phyloP scores from a whole-genome alignment of 108 stramenopile genomes.

The Cyclotella distinguenda region DNA sequence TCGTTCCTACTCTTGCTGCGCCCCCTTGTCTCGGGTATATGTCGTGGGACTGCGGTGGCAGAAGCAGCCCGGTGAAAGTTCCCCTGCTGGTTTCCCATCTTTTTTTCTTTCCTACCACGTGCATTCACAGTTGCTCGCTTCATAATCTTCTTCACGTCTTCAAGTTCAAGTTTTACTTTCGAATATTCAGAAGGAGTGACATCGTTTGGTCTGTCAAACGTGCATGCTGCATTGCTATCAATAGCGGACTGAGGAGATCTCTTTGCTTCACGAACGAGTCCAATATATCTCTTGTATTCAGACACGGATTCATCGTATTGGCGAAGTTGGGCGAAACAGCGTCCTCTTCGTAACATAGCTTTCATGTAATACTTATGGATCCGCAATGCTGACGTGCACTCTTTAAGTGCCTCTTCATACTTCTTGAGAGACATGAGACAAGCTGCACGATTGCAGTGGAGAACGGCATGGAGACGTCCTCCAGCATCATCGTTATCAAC shows the following conservation, averaged over 20 bases:
- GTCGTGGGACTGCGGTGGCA: slow-evolving; percentile 28
- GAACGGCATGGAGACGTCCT: slow-evolving; percentile 81
- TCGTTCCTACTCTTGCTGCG: slow-evolving; percentile 13
- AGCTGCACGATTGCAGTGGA: slow-evolving; percentile 90
- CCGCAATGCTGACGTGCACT: slow-evolving; percentile 81
- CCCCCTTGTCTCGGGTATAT: slow-evolving; percentile 26
- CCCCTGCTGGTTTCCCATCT: slow-evolving; percentile 41
- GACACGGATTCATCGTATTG: slow-evolving; percentile 66
- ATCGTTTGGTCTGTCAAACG: slow-evolving; percentile 74
- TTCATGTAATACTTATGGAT: slow-evolving; percentile 90
- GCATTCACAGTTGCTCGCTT: slow-evolving; percentile 36
- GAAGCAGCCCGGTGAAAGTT: slow-evolving; percentile 44
- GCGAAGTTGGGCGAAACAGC: slow-evolving; percentile 68
- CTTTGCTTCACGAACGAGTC: slow-evolving; percentile 60
- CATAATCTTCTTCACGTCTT: slow-evolving; percentile 54
- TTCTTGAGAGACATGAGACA: slow-evolving; percentile 79
- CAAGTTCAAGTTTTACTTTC: slow-evolving; percentile 62
- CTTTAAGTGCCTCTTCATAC: slow-evolving; percentile 69
- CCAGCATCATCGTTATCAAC: slow-evolving; percentile 55
- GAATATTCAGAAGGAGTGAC: slow-evolving; percentile 50
- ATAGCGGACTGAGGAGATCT: slow-evolving; percentile 25
- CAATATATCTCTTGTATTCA: slow-evolving; percentile 74
- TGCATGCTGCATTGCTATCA: slow-evolving; percentile 45
- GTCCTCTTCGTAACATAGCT: slow-evolving; percentile 79
- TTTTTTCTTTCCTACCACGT: slow-evolving; percentile 23